Evolutionary conservation across 1,284 basidiomycete species (phyloP).

Genomic region (Malassezia restricta): DNA sequence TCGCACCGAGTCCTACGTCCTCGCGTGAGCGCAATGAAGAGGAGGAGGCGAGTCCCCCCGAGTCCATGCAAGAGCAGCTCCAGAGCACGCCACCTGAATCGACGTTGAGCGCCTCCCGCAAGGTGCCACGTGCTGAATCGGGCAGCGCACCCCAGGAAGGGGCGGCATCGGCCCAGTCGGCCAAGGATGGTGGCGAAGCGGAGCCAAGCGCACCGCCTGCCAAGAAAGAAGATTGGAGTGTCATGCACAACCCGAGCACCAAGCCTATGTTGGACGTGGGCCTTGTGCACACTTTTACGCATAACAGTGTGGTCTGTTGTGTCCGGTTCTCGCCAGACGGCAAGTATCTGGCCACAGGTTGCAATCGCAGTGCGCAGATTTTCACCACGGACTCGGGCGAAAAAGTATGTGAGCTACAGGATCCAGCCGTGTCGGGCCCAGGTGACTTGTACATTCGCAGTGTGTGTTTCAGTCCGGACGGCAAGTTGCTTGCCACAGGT

Average conservation of each 20-base stretch:
- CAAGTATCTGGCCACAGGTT: slow-evolving; percentile 75
- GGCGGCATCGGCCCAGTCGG: background rate
- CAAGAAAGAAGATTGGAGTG: slow-evolving; percentile 87
- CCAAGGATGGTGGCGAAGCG: background rate
- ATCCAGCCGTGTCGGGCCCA: slow-evolving; percentile 47
- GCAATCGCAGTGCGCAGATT: slow-evolving; percentile 78
- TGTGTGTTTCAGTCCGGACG: slow-evolving; percentile 43
- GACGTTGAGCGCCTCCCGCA: background rate
- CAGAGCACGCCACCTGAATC: background rate
- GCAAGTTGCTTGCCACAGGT: slow-evolving; percentile 41
- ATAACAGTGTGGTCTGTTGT: slow-evolving; percentile 78
- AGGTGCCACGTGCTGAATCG: background rate
- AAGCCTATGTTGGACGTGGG: slow-evolving; percentile 74
- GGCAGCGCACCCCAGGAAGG: background rate
- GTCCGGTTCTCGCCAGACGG: slow-evolving; percentile 81
- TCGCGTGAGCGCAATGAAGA: background rate
- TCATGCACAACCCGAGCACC: slow-evolving; percentile 75
- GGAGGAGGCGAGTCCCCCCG: background rate
- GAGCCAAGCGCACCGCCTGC: slow-evolving; percentile 18
- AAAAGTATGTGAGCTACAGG: slow-evolving; percentile 58
- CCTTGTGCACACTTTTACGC: slow-evolving; percentile 76
- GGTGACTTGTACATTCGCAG: slow-evolving; percentile 43
- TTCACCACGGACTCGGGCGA: slow-evolving; percentile 73
- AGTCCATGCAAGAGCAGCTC: background rate
- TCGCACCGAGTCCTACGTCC: background rate